A percentile compares a stretch with the other conserved stretches of the same genome.
Evolutionary conservation across 2,329 filamentous ascomycete genomes (phyloP).

Genomic region (Emmonsiellopsis sp.): DNA sequence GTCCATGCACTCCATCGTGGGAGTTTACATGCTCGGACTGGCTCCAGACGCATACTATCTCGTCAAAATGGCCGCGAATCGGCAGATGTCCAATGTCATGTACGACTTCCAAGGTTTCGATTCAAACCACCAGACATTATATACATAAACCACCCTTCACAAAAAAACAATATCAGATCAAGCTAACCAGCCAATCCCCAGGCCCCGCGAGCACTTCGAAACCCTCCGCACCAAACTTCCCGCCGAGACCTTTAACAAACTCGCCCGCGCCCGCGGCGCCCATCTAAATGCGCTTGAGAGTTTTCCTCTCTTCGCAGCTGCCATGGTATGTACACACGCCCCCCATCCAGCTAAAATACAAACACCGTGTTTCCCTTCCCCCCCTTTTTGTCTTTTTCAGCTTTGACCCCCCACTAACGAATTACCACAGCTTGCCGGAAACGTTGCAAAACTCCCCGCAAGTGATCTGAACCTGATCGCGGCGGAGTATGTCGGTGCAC

Average conservation of each 20-base stretch:
- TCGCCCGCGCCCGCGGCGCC: conserved; percentile 20
- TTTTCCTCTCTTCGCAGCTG: conserved; percentile 25
- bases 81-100: conserved; percentile 20
- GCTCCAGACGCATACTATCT: conserved; percentile 22
- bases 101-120: conserved; percentile 5
- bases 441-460: conserved; percentile 21
- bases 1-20: conserved; percentile 22
- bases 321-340: conserved; percentile 18
- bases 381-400: not conserved
- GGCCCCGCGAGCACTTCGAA: conserved; percentile 24
- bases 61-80: conserved; percentile 19
- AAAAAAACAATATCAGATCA: not conserved
- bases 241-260: conserved; percentile 12
- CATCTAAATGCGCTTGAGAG: conserved; percentile 28
- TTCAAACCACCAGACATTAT: too few relatives aligned
- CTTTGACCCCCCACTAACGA: too few relatives aligned
- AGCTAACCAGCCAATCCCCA: conserved; percentile 2
- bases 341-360: too few relatives aligned
- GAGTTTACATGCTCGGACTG: conserved; percentile 21
- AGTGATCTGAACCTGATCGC: conserved; percentile 24
- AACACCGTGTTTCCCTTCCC: too few relatives aligned
- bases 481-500: conserved; percentile 22
- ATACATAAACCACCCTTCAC: too few relatives aligned
- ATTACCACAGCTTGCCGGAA: conserved; percentile 19
- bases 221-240: conserved; percentile 18